These are phyloP conservation scores for Penicillium turbatum DNA, from an alignment of 495 filamentous ascomycete species.

Conservation along the genomic window DNA sequence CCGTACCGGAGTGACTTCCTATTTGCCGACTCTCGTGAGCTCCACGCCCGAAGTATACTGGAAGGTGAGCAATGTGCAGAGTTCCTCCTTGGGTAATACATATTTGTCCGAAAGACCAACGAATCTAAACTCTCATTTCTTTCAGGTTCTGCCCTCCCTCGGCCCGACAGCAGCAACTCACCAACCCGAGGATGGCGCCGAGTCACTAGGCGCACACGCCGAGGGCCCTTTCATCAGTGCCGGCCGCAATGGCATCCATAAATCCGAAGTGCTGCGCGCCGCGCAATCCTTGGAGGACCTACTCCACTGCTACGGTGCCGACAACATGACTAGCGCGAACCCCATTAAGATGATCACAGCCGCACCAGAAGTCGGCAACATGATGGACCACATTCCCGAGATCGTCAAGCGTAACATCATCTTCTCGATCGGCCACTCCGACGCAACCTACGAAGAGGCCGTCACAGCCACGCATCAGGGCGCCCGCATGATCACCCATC, in stretches of 20 bases:
- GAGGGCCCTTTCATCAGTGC: constrained; percentile 80
- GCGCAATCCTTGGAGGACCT: constrained; percentile 53
- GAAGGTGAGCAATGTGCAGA: constrained; percentile 29
- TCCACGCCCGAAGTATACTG: constrained; percentile 67
- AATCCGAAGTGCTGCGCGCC: constrained; percentile 56
- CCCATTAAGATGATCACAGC: constrained; percentile 73
- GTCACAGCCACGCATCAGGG: constrained; percentile 60
- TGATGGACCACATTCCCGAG: constrained; percentile 56
- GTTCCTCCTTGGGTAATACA: not conserved
- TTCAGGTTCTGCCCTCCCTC: constrained; percentile 64
- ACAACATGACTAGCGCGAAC: constrained; percentile 46
- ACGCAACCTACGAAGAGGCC: constrained; percentile 73
- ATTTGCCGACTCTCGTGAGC: constrained; percentile 70
- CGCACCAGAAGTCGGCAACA: constrained; percentile 69
- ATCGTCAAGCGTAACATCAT: constrained; percentile 59
- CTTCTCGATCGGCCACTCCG: constrained; percentile 76
- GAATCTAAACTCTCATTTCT: not conserved
- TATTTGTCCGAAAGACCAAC: not conserved
- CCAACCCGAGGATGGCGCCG: constrained; percentile 57
- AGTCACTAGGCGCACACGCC: constrained; percentile 78
- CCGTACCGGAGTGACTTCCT: constrained; percentile 76
- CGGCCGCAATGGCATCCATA: constrained; percentile 69
- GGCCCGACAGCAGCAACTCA: constrained; percentile 55
- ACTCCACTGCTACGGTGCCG: constrained; percentile 61
- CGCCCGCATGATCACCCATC: constrained; percentile 79